These are phyloP conservation scores for Aspergillus diversus DNA, from an alignment of 495 filamentous ascomycete species.

Conservation along the genomic window DNA sequence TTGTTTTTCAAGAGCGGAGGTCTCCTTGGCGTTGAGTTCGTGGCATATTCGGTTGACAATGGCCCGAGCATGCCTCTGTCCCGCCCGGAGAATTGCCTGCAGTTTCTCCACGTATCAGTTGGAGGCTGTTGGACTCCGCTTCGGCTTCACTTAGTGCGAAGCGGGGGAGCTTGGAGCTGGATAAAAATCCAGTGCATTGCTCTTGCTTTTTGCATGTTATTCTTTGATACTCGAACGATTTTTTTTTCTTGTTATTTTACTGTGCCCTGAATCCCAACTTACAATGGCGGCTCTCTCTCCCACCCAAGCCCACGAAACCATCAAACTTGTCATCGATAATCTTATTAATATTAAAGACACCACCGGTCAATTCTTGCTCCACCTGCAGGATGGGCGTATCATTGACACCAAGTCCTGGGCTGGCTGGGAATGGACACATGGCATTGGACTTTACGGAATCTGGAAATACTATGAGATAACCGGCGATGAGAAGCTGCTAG, in stretches of 20 bases:
- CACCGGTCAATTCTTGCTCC: conserved; percentile 69
- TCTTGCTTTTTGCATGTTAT: neutral
- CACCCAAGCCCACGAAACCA: conserved; percentile 54
- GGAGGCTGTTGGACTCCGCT: neutral
- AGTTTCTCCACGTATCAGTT: conserved; percentile 18
- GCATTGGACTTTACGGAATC: conserved; percentile 75
- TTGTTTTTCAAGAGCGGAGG: neutral
- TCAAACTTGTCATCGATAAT: conserved; percentile 65
- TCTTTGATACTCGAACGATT: neutral
- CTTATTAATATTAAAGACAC: conserved; percentile 72
- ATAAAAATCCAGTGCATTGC: neutral
- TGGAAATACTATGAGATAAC: conserved; percentile 76
- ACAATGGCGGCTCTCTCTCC: conserved; percentile 14
- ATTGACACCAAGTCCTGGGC: conserved; percentile 81
- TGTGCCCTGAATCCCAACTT: neutral
- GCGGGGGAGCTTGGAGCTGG: neutral
- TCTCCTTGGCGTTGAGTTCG: conserved; percentile 1
- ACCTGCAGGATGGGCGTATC: conserved; percentile 66
- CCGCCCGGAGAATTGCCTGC: neutral
- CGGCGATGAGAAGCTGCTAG: conserved; percentile 50
- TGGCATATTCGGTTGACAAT: neutral
- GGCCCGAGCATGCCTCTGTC: neutral
- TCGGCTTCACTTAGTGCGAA: neutral
- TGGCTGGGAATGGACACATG: conserved; percentile 83
- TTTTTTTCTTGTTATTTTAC: neutral